A percentile compares a stretch with the other conserved stretches of the same genome.
These are phyloP conservation scores for Graphium sp. DNA, from an alignment of 2,329 filamentous ascomycete genomes.

Conservation along the genomic window DNA sequence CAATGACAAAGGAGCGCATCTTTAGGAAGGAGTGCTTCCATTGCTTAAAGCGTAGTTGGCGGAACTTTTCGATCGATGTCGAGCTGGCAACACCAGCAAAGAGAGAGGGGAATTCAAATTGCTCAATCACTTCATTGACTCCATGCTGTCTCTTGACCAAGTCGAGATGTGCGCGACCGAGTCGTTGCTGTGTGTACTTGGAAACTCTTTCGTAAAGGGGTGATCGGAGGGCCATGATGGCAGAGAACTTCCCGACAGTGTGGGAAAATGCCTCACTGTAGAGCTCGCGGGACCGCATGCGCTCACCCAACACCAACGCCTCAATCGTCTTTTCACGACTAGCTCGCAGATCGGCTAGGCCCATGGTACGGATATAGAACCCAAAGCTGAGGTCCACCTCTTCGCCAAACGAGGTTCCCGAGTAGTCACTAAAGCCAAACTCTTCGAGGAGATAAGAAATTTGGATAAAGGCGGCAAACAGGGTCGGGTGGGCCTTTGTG, in stretches of 20 bases:
- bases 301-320: conserved; percentile 74
- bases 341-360: conserved; percentile 60
- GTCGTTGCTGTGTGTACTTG: conserved; percentile 53
- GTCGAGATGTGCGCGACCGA: conserved; percentile 71
- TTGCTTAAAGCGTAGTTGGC: conserved; percentile 62
- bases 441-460: conserved; percentile 35
- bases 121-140: conserved; percentile 57
- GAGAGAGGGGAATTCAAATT: conserved; percentile 82
- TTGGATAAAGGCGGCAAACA: conserved; percentile 36
- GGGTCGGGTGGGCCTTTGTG: conserved; percentile 31
- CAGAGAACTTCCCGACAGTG: conserved; percentile 70
- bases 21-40: conserved; percentile 64
- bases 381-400: conserved; percentile 49
- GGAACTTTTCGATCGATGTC: conserved; percentile 60
- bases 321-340: conserved; percentile 84
- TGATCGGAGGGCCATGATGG: conserved; percentile 49
- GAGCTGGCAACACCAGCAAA: conserved; percentile 82
- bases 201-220: conserved; percentile 57
- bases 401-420: conserved; percentile 41
- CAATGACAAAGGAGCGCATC: conserved; percentile 57
- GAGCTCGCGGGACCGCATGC: conserved; percentile 63
- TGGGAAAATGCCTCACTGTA: conserved; percentile 91
- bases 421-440: conserved; percentile 38
- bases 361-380: conserved; percentile 61
- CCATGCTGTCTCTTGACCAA: conserved; percentile 55